Percentiles rank a stretch among this genome's conserved stretches.
Conservation (phyloP, 305 asterid genomes). For the Solanum hybrid region DNA sequence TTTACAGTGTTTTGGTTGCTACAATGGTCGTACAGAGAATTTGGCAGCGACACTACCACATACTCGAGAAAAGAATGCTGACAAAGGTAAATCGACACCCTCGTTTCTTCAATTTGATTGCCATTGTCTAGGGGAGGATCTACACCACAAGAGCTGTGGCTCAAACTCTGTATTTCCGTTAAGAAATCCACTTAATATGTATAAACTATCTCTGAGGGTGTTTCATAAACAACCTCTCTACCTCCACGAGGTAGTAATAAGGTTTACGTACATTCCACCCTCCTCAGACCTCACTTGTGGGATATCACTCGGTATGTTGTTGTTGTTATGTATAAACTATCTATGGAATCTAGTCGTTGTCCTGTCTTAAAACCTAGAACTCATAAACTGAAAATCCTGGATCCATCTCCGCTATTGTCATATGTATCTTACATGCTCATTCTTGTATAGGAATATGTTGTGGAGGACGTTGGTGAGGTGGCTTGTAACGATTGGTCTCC, state of each 20-base stretch:
- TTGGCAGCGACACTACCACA: conserved; percentile 97
- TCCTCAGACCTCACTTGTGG: not conserved
- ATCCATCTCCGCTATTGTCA: not conserved
- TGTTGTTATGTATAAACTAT: not conserved
- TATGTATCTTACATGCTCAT: not conserved
- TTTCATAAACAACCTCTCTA: not conserved
- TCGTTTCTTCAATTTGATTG: not conserved
- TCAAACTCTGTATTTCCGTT: not conserved
- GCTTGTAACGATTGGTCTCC: conserved; percentile 68
- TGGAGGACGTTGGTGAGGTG: conserved; percentile 90
- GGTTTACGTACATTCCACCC: not conserved
- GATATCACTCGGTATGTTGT: no score
- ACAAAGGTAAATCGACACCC: conserved; percentile 54
- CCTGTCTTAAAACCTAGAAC: not conserved
- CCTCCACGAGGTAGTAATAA: not conserved
- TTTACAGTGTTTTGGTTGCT: conserved; percentile 82
- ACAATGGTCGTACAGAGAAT: conserved; percentile 97
- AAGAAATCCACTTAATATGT: not conserved
- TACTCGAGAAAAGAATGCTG: conserved; percentile 88
- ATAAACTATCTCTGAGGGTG: not conserved
- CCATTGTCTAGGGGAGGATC: not conserved
- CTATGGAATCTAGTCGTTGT: not conserved
- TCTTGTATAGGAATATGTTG: conserved; percentile 58
- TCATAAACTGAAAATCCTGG: not conserved
- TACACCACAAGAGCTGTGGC: not conserved